Conservation (phyloP, 106 monocot genomes). For the Acorus gramineus region DNA sequence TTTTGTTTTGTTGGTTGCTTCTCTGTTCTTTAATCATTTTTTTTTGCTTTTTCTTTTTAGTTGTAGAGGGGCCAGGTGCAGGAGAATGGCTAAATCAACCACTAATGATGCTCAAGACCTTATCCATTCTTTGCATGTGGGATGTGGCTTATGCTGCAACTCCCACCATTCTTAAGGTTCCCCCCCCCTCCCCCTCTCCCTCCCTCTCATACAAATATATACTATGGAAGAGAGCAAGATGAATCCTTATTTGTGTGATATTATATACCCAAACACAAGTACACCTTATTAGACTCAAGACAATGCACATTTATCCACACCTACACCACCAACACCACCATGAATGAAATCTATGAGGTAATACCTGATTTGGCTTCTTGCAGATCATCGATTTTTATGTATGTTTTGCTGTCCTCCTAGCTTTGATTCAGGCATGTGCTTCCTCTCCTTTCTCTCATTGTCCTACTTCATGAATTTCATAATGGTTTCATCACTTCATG, state of each 20-base stretch:
- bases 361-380: slow-evolving; percentile 1
- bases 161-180: slow-evolving; percentile 68
- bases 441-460: no score
- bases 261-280: not conserved
- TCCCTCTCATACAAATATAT: no score
- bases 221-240: no score
- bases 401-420: slow-evolving; percentile 56
- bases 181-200: no score
- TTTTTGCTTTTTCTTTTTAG: no score
- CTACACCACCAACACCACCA: no score
- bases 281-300: not conserved
- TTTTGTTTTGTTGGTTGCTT: no score
- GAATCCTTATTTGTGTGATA: slow-evolving; percentile 3
- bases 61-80: no score
- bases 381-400: slow-evolving; percentile 97
- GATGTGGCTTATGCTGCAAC: slow-evolving; percentile 73
- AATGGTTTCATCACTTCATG: no score
- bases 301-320: not conserved
- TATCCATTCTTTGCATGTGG: slow-evolving; percentile 53
- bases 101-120: slow-evolving; percentile 61
- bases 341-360: no score
- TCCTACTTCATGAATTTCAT: no score
- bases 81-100: slow-evolving; percentile 54
- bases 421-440: slow-evolving; percentile 61
- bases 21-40: no score